Evolutionary conservation across 2,329 filamentous ascomycete species (phyloP).

Genomic region (Spiromastix sp.): DNA sequence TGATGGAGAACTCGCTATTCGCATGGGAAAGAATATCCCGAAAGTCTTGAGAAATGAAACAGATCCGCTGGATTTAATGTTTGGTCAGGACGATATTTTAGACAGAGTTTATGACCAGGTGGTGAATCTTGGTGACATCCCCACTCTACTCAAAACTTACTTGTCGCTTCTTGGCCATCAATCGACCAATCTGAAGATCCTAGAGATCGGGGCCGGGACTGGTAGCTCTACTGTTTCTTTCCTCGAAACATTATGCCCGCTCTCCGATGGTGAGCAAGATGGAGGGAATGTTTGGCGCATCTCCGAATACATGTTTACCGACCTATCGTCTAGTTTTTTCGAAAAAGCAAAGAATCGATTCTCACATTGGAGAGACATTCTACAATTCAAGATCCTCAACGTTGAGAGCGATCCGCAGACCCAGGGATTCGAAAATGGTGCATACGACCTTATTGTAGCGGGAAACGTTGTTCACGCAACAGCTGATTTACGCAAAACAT

Average conservation of each 20-base stretch:
- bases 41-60: slow-evolving; percentile 17
- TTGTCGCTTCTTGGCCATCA: slow-evolving; percentile 3
- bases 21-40: slow-evolving; percentile 23
- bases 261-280: slow-evolving; percentile 9
- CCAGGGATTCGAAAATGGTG: slow-evolving; percentile 25
- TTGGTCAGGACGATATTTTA: slow-evolving; percentile 22
- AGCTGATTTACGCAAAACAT: slow-evolving; percentile 13
- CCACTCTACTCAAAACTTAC: no score
- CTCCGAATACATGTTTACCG: slow-evolving; percentile 25
- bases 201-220: slow-evolving; percentile 22
- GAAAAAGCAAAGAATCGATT: slow-evolving; percentile 23
- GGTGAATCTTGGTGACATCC: no score
- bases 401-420: slow-evolving; percentile 20
- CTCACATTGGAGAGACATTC: slow-evolving; percentile 7
- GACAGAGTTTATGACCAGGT: slow-evolving; percentile 20
- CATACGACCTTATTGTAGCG: slow-evolving; percentile 30
- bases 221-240: slow-evolving; percentile 18
- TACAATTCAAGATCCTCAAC: slow-evolving; percentile 21
- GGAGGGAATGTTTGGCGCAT: neutral
- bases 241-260: slow-evolving; percentile 20
- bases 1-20: slow-evolving; percentile 21
- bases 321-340: slow-evolving; percentile 35
- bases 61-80: slow-evolving; percentile 25
- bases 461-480: slow-evolving; percentile 32
- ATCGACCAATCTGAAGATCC: slow-evolving; percentile 12